phyloP scores from a whole-genome alignment of 2,329 filamentous ascomycete genomes.

The Scleromitrula shiraiana region DNA sequence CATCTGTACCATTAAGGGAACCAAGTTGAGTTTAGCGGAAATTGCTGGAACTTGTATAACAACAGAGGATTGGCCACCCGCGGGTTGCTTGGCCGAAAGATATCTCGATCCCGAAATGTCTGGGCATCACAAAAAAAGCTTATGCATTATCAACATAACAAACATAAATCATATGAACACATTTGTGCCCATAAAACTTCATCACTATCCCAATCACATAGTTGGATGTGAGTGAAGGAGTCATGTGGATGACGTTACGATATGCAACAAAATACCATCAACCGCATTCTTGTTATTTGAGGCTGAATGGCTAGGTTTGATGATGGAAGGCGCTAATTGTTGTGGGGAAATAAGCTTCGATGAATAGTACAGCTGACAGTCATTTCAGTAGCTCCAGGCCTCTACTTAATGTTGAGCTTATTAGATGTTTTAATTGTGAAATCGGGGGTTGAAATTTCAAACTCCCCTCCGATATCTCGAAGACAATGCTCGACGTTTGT shows the following conservation, averaged over 20 bases:
- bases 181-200: too few species aligned
- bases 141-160: too few species aligned
- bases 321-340: too few species aligned
- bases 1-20: constrained; percentile 14
- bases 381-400: too few species aligned
- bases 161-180: too few species aligned
- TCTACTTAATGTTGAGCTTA: too few species aligned
- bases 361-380: too few species aligned
- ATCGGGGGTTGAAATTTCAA: too few species aligned
- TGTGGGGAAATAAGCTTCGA: background rate
- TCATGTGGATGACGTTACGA: background rate
- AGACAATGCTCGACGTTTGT: too few species aligned
- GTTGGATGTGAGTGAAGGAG: background rate
- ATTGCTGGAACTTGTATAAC: constrained; percentile 39
- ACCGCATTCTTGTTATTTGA: background rate
- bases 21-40: constrained; percentile 29
- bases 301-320: background rate
- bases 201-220: background rate
- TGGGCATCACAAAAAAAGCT: constrained; percentile 19
- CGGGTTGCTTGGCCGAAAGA: constrained; percentile 9
- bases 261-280: background rate
- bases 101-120: constrained; percentile 25
- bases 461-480: too few species aligned
- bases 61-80: constrained; percentile 44
- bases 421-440: too few species aligned